A percentile compares a stretch with the other conserved stretches of the same genome.
Conservation (phyloP, 305 asterid genomes). For the Rubia occidens region DNA sequence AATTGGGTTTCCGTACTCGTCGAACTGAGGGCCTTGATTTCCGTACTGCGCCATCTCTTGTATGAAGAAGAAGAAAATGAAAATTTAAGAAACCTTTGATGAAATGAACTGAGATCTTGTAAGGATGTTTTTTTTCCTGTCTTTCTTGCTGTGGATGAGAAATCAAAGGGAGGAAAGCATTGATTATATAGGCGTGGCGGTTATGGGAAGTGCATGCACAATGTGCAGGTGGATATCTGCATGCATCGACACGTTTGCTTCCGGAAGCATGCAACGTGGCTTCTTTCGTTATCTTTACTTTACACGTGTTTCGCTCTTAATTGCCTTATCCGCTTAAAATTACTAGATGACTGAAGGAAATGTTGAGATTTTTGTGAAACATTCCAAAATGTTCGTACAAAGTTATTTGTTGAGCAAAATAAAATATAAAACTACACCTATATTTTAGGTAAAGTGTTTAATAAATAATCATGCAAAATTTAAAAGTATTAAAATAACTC, state of each 20-base stretch:
- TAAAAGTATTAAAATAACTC: no score
- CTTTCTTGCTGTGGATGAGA: neutral
- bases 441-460: no score
- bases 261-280: neutral
- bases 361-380: no score
- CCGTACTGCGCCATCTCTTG: slow-evolving; percentile 14
- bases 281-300: neutral
- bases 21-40: slow-evolving; percentile 2
- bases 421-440: no score
- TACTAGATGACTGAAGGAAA: no score
- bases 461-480: no score
- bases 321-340: neutral
- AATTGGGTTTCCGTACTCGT: slow-evolving; percentile 15
- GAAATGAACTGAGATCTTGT: neutral
- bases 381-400: no score
- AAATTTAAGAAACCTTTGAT: neutral
- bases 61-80: neutral
- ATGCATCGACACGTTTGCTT: neutral
- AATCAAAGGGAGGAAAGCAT: neutral
- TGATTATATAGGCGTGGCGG: neutral
- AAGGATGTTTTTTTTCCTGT: neutral
- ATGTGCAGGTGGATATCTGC: neutral
- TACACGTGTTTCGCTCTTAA: neutral
- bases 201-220: neutral
- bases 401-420: no score